Conservation (phyloP, 1,284 basidiomycete species). For the Takashimella tepidaria region DNA sequence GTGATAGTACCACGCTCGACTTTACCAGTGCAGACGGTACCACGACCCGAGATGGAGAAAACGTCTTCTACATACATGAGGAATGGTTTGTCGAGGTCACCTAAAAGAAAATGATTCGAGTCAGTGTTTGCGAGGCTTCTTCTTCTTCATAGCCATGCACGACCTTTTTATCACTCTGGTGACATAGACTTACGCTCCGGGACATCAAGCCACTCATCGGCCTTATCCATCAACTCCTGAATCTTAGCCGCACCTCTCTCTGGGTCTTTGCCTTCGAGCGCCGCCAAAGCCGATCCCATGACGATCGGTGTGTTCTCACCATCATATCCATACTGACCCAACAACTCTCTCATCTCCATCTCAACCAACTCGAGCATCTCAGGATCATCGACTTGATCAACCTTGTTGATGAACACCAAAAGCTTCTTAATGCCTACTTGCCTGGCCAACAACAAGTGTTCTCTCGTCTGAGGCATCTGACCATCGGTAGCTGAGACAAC, state of each 20-base stretch:
- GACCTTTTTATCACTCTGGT: too few species aligned
- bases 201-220: constrained; percentile 93
- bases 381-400: constrained; percentile 91
- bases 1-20: constrained; percentile 89
- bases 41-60: constrained; percentile 97
- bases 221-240: constrained; percentile 75
- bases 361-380: constrained; percentile 99
- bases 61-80: constrained; percentile 95
- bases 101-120: constrained; percentile 45
- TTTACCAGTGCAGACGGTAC: constrained; percentile 96
- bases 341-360: constrained; percentile 99
- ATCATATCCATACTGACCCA: constrained; percentile 87
- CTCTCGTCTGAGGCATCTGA: constrained; percentile 99
- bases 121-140: background rate
- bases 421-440: constrained; percentile 98
- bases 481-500: constrained; percentile 98
- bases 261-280: constrained; percentile 75
- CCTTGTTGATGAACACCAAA: constrained; percentile 95
- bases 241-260: constrained; percentile 81
- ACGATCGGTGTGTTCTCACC: constrained; percentile 96
- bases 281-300: constrained; percentile 93
- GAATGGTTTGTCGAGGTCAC: constrained; percentile 97
- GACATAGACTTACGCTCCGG: constrained; percentile 66
- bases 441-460: constrained; percentile 93
- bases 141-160: too few species aligned